These are phyloP conservation scores for Leishmania lainsoni DNA, from an alignment of 208 protist species.

Conservation along the genomic window DNA sequence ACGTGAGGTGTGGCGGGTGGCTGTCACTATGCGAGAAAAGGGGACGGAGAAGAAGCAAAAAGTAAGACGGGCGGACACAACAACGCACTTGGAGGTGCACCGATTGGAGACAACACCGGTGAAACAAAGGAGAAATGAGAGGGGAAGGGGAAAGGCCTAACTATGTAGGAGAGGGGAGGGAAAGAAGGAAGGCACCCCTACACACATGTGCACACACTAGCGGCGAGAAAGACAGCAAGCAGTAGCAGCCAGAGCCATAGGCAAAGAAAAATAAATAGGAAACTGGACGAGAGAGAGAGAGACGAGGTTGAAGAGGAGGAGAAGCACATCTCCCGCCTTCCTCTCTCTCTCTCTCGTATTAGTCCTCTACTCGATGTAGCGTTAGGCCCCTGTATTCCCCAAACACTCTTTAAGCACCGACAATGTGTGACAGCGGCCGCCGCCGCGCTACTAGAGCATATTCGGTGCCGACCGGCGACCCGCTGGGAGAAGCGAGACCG, in stretches of 20 bases:
- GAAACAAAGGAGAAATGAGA: background rate
- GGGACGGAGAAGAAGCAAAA: background rate
- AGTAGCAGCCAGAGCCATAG: background rate
- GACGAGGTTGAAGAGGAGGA: background rate
- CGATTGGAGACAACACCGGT: background rate
- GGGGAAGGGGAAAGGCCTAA: background rate
- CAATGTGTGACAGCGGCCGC: background rate
- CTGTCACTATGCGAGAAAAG: background rate
- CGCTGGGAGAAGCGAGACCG: background rate
- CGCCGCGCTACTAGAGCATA: background rate
- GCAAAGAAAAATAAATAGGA: background rate
- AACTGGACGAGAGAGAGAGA: background rate
- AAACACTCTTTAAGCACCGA: background rate
- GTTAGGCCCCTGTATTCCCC: background rate
- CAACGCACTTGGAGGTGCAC: background rate
- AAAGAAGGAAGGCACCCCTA: background rate
- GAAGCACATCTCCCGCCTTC: background rate
- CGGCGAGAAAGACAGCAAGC: background rate
- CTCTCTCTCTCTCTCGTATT: no score
- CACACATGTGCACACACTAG: background rate
- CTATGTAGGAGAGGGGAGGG: background rate
- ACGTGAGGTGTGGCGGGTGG: background rate
- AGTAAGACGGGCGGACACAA: background rate
- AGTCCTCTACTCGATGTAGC: background rate
- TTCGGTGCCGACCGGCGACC: background rate